Evolutionary conservation across 2,329 filamentous ascomycete species (phyloP), one percentile per base, ranked within the genome.

Genomic region (Calonectria pseudoreteaudii): DNA sequence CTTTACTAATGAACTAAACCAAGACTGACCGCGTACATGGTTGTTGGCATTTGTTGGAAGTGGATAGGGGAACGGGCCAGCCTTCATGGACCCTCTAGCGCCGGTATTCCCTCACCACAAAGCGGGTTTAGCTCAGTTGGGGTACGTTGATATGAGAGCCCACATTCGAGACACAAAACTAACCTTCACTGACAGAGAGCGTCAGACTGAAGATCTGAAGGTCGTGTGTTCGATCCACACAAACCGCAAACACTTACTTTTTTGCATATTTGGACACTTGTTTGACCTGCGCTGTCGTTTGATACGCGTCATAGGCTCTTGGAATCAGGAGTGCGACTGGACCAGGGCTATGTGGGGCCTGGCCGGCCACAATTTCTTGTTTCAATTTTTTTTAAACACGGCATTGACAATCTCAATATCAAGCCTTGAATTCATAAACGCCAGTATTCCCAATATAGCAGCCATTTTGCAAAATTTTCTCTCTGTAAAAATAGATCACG

Each of bases 1-100:
- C 77, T 75, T 16, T 83, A 83, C 79, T 84, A 70, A 68, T 13
- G 5, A 14, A 7, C 14, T 2, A 11, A 18, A 28, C 1, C 11
- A 6, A 52, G 13, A 10, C 30, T 31, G n/a, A 31, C 30, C 30
- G 30, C 28, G 6, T 10, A 53, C n/a, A n/a, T 47, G 20, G n/a
- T 18, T 7, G 50, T 20, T 7, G 28, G 23, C 5, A 18, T 23
- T 23, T 23, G n/a, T 47, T 20, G 23, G 23, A 23, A 14, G 20
- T 47, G 44, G 44, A 47, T 20, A 47, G 11, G 2, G 16, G n/a
- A 31, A 10, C 4, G 26, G 7, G 50, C 28, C 3, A n/a, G 28
- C 11, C 11, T 34, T 28, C 56, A 60, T 60, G 5, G 9, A 4
- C 23, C 18, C 3, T 36, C 56, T 41, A 36, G n/a, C n/a, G 56